A percentile compares a stretch with the other conserved stretches of the same genome.
phyloP scores from a whole-genome alignment of 2,329 filamentous ascomycete genomes.

The Pyrenochaeta sp. region DNA sequence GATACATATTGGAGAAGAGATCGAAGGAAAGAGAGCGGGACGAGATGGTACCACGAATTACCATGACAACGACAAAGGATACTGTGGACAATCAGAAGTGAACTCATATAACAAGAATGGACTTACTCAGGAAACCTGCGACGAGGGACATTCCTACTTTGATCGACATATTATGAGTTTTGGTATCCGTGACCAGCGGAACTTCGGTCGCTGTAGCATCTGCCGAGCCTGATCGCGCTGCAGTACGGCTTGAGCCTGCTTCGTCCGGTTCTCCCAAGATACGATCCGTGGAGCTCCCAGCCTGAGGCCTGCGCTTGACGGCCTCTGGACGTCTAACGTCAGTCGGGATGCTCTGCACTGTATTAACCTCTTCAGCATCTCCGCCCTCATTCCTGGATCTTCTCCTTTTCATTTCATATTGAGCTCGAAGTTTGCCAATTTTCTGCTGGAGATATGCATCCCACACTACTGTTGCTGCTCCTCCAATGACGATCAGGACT shows the following conservation, averaged over 20 bases:
- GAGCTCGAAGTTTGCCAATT: slow-evolving; percentile 40
- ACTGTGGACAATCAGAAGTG: slow-evolving; percentile 33
- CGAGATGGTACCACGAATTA: slow-evolving; percentile 53
- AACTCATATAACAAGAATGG: not conserved
- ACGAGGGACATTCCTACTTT: slow-evolving; percentile 51
- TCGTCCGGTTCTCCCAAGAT: slow-evolving; percentile 16
- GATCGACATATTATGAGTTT: slow-evolving; percentile 48
- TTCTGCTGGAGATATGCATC: slow-evolving; percentile 63
- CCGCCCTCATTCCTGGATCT: slow-evolving; percentile 23
- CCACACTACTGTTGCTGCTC: slow-evolving; percentile 62
- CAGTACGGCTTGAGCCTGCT: slow-evolving; percentile 5
- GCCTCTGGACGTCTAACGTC: slow-evolving; percentile 26
- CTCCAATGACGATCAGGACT: slow-evolving; percentile 66
- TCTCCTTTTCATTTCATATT: slow-evolving; percentile 25
- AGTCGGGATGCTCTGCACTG: slow-evolving; percentile 18
- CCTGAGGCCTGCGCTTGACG: slow-evolving; percentile 28
- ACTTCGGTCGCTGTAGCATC: not conserved
- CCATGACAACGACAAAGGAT: slow-evolving; percentile 66
- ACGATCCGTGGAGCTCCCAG: slow-evolving; percentile 26
- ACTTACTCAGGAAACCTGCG: slow-evolving; percentile 59
- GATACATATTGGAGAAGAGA: slow-evolving; percentile 76
- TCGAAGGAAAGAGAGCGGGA: slow-evolving; percentile 60
- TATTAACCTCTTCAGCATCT: slow-evolving; percentile 29
- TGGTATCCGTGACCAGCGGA: slow-evolving; percentile 27
- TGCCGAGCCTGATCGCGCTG: slow-evolving; percentile 7